Evolutionary conservation across 2,329 filamentous ascomycete genomes (phyloP).

Genomic region (Hymenoscyphus fraxineus): DNA sequence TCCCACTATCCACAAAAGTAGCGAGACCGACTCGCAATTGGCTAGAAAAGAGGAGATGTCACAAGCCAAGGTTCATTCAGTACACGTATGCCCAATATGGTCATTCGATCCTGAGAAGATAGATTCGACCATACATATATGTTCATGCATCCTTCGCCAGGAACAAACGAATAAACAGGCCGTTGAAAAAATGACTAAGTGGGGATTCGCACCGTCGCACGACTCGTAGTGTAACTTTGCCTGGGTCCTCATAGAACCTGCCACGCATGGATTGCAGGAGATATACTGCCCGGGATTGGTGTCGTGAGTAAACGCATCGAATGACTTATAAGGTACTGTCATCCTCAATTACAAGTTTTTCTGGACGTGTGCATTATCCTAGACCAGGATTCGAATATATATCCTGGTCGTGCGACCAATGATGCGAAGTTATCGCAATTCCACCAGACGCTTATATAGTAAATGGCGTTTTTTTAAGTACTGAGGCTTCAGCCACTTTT

Average conservation of each 20-base stretch:
- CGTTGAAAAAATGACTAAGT: background rate
- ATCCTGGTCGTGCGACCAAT: background rate
- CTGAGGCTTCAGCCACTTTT: background rate
- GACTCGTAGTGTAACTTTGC: conserved; percentile 1
- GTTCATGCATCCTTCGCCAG: background rate
- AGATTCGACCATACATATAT: background rate
- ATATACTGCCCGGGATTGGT: background rate
- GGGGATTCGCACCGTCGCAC: background rate
- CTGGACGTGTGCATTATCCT: background rate
- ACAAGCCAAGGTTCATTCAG: conserved; percentile 5
- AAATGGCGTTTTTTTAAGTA: background rate
- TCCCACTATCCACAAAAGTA: background rate
- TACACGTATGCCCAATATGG: conserved; percentile 18
- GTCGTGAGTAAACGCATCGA: background rate
- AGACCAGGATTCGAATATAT: background rate
- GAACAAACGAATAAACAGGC: background rate
- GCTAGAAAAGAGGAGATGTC: background rate
- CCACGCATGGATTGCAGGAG: conserved; percentile 3
- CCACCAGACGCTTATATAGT: background rate
- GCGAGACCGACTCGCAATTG: background rate
- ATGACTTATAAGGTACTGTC: background rate
- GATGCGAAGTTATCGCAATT: background rate
- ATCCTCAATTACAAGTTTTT: background rate
- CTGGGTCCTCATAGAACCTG: background rate
- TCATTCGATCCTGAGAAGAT: conserved; percentile 22